These are phyloP conservation scores for Colletotrichum eremochloae DNA, from an alignment of 2,329 filamentous ascomycete genomes.

Conservation along the genomic window DNA sequence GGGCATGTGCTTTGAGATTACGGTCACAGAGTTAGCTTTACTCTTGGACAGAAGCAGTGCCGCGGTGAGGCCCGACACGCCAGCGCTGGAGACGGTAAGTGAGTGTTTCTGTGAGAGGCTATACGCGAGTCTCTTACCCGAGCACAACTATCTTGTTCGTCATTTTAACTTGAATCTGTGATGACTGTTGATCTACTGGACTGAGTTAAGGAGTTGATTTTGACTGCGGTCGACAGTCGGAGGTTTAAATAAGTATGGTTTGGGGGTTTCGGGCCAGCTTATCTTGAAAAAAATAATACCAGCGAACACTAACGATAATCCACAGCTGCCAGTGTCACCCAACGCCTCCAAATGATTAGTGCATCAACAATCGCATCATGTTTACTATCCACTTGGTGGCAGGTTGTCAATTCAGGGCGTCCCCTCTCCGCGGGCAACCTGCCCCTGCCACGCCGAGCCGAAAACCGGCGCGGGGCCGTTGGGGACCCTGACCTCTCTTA, in stretches of 20 bases:
- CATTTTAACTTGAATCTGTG: constrained; percentile 43
- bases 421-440: constrained; percentile 36
- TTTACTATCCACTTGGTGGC: constrained; percentile 3
- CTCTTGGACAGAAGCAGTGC: constrained; percentile 63
- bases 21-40: constrained; percentile 56
- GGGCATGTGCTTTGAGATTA: constrained; percentile 81
- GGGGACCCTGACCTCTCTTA: neutral
- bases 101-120: neutral
- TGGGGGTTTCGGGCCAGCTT: neutral
- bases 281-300: neutral
- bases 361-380: constrained; percentile 20
- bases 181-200: neutral
- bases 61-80: constrained; percentile 65
- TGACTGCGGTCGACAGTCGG: neutral
- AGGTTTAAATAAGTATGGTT: neutral
- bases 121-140: constrained; percentile 47
- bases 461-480: constrained; percentile 40
- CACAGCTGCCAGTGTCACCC: neutral
- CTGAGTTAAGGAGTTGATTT: neutral
- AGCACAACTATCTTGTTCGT: constrained; percentile 67
- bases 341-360: constrained; percentile 14
- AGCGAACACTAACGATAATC: neutral
- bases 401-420: constrained; percentile 21
- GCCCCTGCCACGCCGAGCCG: constrained; percentile 29
- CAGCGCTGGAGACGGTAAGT: constrained; percentile 52